Percentiles rank a stretch among this genome's conserved stretches.
Evolutionary conservation across 345 rosid species (phyloP).

Genomic region (Dipteronia dyeriana): DNA sequence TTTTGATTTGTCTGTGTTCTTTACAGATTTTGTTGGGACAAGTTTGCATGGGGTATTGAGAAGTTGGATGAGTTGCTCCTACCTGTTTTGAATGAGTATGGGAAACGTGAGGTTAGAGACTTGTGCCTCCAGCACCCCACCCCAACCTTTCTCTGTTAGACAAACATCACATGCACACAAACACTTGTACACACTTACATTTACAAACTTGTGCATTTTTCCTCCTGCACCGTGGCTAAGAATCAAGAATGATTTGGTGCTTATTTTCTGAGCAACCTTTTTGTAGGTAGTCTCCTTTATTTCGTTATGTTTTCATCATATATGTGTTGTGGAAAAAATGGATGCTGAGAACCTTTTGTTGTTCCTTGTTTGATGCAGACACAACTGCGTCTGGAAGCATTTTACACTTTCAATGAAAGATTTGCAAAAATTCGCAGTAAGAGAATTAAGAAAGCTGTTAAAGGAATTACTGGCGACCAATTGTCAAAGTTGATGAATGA

Average conservation of each 20-base stretch:
- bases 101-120: slow-evolving; percentile 74
- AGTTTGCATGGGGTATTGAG: slow-evolving; percentile 82
- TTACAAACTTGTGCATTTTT: neutral
- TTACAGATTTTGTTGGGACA: slow-evolving; percentile 91
- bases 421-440: slow-evolving; percentile 95
- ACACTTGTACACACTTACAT: neutral
- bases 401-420: slow-evolving; percentile 90
- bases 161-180: neutral
- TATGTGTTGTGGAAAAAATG: slow-evolving; percentile 17
- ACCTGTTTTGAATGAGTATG: slow-evolving; percentile 90
- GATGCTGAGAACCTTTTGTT: slow-evolving; percentile 24
- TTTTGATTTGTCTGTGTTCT: slow-evolving; percentile 1
- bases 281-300: neutral
- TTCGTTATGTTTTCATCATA: slow-evolving; percentile 1
- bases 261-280: neutral
- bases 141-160: neutral
- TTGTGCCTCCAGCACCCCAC: neutral
- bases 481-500: slow-evolving; percentile 49
- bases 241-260: neutral
- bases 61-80: slow-evolving; percentile 79
- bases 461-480: slow-evolving; percentile 70
- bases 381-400: slow-evolving; percentile 95
- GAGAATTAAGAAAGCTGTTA: slow-evolving; percentile 87
- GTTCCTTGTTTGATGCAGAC: slow-evolving; percentile 50
- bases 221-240: neutral